Conservation (phyloP, 2,329 filamentous ascomycete species). For the Pezicula neosporulosa region DNA sequence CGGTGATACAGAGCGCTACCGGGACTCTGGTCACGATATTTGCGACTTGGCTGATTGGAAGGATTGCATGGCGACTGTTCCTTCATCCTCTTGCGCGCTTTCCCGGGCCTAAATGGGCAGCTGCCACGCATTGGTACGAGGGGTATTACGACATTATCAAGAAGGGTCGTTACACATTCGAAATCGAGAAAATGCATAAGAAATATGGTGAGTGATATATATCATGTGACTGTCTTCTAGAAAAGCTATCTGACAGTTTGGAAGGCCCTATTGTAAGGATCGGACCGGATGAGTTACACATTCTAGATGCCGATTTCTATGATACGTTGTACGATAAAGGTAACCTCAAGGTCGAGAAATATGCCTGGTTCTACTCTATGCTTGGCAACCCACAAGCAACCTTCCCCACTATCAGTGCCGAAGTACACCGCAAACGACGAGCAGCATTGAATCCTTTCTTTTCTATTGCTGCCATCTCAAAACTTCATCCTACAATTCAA, state of each 20-base stretch:
- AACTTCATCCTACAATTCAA: conserved; percentile 20
- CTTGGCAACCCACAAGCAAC: conserved; percentile 8
- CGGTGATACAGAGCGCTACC: not conserved
- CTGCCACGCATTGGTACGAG: conserved; percentile 9
- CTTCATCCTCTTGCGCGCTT: conserved; percentile 13
- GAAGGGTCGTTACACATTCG: conserved; percentile 4
- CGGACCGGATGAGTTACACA: conserved; percentile 23
- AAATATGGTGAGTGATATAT: conserved; percentile 8
- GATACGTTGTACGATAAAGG: conserved; percentile 14
- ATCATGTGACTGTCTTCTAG: not conserved
- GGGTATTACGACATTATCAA: conserved; percentile 8
- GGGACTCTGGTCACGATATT: not conserved
- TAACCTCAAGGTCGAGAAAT: conserved; percentile 14
- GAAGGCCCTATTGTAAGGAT: conserved; percentile 24
- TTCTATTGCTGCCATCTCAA: conserved; percentile 17
- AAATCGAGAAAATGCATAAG: conserved; percentile 10
- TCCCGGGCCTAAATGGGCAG: conserved; percentile 14
- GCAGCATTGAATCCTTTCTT: conserved; percentile 12
- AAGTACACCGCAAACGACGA: conserved; percentile 10
- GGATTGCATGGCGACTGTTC: conserved; percentile 8
- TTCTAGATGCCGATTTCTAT: conserved; percentile 20
- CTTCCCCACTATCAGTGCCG: conserved; percentile 10
- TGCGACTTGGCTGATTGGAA: not conserved
- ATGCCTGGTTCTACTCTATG: conserved; percentile 10
- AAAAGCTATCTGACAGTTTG: not conserved